Base-by-base conservation (phyloP, 176 grass and related monocot species). In the Aegilops sharonensis region DNA sequence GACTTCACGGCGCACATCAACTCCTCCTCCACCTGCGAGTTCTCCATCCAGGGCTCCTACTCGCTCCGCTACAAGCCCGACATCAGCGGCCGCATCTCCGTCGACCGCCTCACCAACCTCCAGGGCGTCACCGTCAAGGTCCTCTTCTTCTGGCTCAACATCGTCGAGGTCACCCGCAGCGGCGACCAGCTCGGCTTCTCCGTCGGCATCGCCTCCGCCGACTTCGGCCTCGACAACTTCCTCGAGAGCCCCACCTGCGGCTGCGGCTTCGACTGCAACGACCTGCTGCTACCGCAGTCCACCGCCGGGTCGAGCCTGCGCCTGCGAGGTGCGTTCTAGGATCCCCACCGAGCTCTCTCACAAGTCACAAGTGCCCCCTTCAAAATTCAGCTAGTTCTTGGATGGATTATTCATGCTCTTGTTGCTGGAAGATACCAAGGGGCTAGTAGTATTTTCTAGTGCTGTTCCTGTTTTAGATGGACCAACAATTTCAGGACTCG, bases 101-200 rank as follows among this genome's bases (percentile, higher is more conserved):
- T 63, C 47, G 88, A 87, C 81, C 77, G 8, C 54, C 93, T 98
- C 77, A 12, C 67, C 69, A 29, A 91, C 62, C 93, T 98, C 88
- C 6, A 45, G 17, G 96, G 96, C 36, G 91, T 98, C 79, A 83
- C 88, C 76, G 96, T 98, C 84, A 95, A 98, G 92, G 50, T 98
- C 59, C 91, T 98, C 78, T 86, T 98, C 81, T 87, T 98, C 64
- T 98, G 93, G 91, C 35, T 98, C 75, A 95, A 95, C 91, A 98
- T 98, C 85, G 4, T 98, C 66, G 93, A 98, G 93, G 96, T 98
- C 57, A 77, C 68, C 40, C 86, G 89, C 75, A 11, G 57, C 45
- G 90, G 84, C 21, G 93, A 95, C 76, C 36, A 90, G 20, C 92
- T 98, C 70, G 71, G 80, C 5, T 98, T 98, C 90, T 98, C 96